Percentiles rank a stretch among this genome's conserved stretches.
Conservation (phyloP, 2,329 filamentous ascomycete species). For the Zymoseptoria tritici region DNA sequence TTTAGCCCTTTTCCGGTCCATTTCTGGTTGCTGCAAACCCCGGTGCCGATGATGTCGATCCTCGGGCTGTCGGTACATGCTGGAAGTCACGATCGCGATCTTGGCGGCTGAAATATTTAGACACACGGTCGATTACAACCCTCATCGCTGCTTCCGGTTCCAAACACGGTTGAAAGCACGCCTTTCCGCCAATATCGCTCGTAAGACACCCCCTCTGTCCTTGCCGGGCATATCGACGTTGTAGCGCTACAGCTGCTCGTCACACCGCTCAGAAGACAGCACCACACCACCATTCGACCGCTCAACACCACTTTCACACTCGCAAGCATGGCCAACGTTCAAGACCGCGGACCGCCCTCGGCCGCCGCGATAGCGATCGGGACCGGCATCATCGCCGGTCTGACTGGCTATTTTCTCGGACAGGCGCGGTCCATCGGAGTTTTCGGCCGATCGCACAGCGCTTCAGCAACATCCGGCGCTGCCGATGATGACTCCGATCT, state of each 20-base stretch:
- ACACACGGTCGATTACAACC: not conserved
- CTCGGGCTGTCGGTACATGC: not conserved
- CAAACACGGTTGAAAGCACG: not conserved
- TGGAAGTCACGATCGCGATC: not conserved
- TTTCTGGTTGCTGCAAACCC: not conserved
- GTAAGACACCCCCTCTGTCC: not conserved
- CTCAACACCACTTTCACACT: not conserved
- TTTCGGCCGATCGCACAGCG: constrained; percentile 49
- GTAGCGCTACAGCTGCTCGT: not conserved
- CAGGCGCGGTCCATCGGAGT: constrained; percentile 63
- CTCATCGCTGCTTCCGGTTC: not conserved
- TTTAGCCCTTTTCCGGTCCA: not conserved
- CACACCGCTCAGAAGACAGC: not conserved
- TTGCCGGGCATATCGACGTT: not conserved
- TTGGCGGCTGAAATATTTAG: not conserved
- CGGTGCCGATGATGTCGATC: not conserved
- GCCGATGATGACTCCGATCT: constrained; percentile 31
- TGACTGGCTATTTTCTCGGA: constrained; percentile 68
- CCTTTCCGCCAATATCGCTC: not conserved
- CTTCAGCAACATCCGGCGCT: constrained; percentile 24
- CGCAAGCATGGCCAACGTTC: constrained; percentile 19
- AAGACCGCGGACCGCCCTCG: constrained; percentile 39
- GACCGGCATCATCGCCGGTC: constrained; percentile 64
- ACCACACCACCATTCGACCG: not conserved
- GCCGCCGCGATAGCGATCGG: constrained; percentile 58